These are phyloP conservation scores for Thymus quinquecostatus DNA, from an alignment of 257 asterid genomes.

Conservation along the genomic window DNA sequence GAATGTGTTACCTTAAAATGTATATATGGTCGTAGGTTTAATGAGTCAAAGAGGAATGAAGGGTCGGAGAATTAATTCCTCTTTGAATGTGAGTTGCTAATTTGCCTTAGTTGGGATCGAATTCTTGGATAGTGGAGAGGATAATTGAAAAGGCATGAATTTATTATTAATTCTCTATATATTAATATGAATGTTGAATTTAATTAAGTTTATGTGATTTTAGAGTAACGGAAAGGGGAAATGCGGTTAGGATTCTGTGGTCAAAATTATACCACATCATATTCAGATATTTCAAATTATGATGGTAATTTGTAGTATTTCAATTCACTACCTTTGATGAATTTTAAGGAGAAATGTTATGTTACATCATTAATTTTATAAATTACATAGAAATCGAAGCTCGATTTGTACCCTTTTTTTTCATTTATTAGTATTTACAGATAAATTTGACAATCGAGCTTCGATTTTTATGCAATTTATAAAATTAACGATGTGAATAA, in stretches of 20 bases:
- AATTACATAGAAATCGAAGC: no score
- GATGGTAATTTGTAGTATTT: neutral
- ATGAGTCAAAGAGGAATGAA: slow-evolving; percentile 18
- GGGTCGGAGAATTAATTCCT: slow-evolving; percentile 21
- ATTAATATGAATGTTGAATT: neutral
- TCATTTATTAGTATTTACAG: no score
- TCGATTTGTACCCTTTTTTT: no score
- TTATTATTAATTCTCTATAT: neutral
- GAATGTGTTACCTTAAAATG: neutral
- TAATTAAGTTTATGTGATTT: neutral
- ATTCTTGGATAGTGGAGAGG: neutral
- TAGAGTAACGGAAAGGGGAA: slow-evolving; percentile 2
- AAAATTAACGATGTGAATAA: no score
- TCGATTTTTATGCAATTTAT: no score
- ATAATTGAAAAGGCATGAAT: slow-evolving; percentile 12
- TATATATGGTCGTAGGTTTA: slow-evolving; percentile 22
- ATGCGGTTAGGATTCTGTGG: neutral
- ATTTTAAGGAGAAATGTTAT: neutral
- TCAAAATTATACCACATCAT: neutral
- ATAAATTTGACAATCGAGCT: no score
- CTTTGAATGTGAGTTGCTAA: slow-evolving; percentile 25
- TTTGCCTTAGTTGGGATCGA: slow-evolving; percentile 21
- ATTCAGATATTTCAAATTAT: neutral
- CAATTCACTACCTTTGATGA: neutral
- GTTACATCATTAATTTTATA: no score